These are phyloP conservation scores for Trichosporon asahii DNA, from an alignment of 1,284 basidiomycete genomes.

Conservation along the genomic window DNA sequence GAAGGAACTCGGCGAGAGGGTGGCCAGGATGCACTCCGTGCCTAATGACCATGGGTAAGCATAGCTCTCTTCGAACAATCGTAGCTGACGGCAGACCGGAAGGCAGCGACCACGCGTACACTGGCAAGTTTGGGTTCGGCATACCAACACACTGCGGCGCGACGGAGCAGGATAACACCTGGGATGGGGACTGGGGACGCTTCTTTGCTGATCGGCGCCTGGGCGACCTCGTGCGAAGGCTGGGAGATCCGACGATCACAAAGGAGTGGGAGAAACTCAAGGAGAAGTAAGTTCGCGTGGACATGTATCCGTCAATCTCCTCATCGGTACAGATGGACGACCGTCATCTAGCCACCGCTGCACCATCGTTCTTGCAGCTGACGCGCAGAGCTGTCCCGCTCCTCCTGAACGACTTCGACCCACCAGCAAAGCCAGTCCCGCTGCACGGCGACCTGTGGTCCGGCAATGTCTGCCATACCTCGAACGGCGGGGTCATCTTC, in stretches of 20 bases:
- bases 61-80: neutral
- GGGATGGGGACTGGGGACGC: slow-evolving; percentile 67
- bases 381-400: slow-evolving; percentile 68
- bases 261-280: slow-evolving; percentile 60
- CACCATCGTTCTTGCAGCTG: neutral
- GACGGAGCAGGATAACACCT: slow-evolving; percentile 70
- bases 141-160: slow-evolving; percentile 76
- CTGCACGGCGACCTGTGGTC: slow-evolving; percentile 82
- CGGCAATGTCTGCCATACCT: slow-evolving; percentile 56
- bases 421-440: slow-evolving; percentile 65
- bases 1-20: slow-evolving; percentile 50
- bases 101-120: slow-evolving; percentile 24
- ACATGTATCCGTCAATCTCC: neutral
- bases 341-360: too few relatives aligned
- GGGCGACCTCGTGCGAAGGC: slow-evolving; percentile 58
- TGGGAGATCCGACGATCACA: slow-evolving; percentile 56
- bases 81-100: neutral
- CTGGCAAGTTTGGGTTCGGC: slow-evolving; percentile 64
- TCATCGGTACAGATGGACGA: neutral
- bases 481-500: slow-evolving; percentile 63
- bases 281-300: slow-evolving; percentile 54
- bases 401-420: slow-evolving; percentile 60
- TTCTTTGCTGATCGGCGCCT: slow-evolving; percentile 63
- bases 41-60: slow-evolving; percentile 30
- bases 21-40: slow-evolving; percentile 60